phyloP scores from a whole-genome alignment of 768 basidiomycete species.

The Chlorophyllum brunneum region DNA sequence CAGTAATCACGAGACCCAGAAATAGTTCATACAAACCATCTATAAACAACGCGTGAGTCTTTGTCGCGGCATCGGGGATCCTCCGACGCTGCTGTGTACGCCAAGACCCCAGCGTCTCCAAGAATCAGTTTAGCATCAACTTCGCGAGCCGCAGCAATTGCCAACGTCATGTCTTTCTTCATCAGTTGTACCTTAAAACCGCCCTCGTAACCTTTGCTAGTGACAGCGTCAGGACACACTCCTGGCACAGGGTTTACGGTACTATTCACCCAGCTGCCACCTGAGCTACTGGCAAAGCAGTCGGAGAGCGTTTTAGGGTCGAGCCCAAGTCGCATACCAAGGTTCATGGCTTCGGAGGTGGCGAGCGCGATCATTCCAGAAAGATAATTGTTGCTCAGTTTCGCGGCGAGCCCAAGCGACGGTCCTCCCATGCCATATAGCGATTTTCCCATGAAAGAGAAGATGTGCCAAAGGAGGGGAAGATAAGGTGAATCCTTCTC shows the following conservation, averaged over 20 bases:
- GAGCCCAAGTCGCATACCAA: conserved; percentile 40
- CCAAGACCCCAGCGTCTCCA: conserved; percentile 32
- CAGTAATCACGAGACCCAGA: neutral
- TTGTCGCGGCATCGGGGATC: conserved; percentile 35
- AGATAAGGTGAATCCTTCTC: conserved; percentile 27
- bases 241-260: conserved; percentile 42
- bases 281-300: conserved; percentile 36
- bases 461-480: conserved; percentile 28
- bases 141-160: conserved; percentile 32
- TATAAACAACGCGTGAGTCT: conserved; percentile 38
- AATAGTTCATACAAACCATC: conserved; percentile 27
- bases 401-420: conserved; percentile 39
- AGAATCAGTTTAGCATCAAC: conserved; percentile 36
- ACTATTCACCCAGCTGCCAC: conserved; percentile 38
- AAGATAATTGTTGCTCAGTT: conserved; percentile 41
- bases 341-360: conserved; percentile 41
- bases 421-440: conserved; percentile 35
- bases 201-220: conserved; percentile 37
- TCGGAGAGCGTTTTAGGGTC: conserved; percentile 35
- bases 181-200: conserved; percentile 44
- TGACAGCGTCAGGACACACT: conserved; percentile 39
- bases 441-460: conserved; percentile 32
- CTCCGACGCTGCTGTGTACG: conserved; percentile 35
- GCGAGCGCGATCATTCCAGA: conserved; percentile 38
- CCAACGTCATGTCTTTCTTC: conserved; percentile 42